Percentiles rank a stretch among this genome's conserved stretches.
These are phyloP conservation scores for Ganoderma boninense DNA, from an alignment of 1,284 basidiomycete species.

Conservation along the genomic window DNA sequence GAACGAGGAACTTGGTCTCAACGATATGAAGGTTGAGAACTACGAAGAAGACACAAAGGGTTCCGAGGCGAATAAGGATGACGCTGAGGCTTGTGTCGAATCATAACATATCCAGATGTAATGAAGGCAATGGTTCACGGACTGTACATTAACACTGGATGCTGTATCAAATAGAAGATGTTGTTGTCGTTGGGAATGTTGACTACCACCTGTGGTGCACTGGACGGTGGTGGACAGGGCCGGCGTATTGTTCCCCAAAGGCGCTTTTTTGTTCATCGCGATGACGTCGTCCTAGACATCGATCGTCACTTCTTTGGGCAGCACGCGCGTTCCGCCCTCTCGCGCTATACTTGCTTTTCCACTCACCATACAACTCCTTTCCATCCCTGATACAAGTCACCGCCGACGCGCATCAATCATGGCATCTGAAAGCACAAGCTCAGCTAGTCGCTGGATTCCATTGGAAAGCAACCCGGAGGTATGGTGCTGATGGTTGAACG, in stretches of 20 bases:
- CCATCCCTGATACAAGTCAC: neutral
- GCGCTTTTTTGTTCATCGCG: neutral
- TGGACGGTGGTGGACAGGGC: too few relatives aligned
- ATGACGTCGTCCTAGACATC: slow-evolving; percentile 9
- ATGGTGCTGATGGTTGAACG: neutral
- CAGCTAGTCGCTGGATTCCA: slow-evolving; percentile 26
- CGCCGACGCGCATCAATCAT: neutral
- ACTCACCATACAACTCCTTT: neutral
- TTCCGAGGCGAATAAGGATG: slow-evolving; percentile 20
- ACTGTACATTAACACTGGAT: slow-evolving; percentile 20
- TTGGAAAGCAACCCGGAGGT: slow-evolving; percentile 33
- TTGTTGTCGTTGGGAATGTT: neutral
- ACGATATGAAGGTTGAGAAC: slow-evolving; percentile 94
- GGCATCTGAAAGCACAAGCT: slow-evolving; percentile 10
- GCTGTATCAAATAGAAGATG: slow-evolving; percentile 19
- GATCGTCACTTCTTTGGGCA: neutral
- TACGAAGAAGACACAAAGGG: slow-evolving; percentile 59
- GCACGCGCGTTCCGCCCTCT: neutral
- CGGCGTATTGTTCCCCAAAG: too few relatives aligned
- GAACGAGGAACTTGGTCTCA: slow-evolving; percentile 95
- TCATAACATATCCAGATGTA: slow-evolving; percentile 8
- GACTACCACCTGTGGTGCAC: neutral
- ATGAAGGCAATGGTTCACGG: slow-evolving; percentile 4
- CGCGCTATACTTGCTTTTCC: neutral
- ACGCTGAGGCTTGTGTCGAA: slow-evolving; percentile 8